These are phyloP conservation scores for Sclerotinia minor DNA, from an alignment of 2,329 filamentous ascomycete species.

Conservation along the genomic window DNA sequence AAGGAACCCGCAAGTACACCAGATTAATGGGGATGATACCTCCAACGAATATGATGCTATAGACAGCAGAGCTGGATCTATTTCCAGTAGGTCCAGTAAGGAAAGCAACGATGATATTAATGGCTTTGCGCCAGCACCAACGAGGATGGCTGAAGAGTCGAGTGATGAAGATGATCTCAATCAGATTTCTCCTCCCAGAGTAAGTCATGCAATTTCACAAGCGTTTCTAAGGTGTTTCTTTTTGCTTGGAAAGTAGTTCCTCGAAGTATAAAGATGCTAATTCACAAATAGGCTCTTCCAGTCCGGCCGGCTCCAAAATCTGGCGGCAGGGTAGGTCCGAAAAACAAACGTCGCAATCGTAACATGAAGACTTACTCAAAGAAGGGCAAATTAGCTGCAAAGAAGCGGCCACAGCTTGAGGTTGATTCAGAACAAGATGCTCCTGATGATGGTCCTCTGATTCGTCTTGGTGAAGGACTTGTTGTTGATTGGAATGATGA, in stretches of 20 bases:
- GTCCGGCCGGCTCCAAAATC: slow-evolving; percentile 37
- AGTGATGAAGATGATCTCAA: slow-evolving; percentile 49
- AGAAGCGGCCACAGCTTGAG: slow-evolving; percentile 27
- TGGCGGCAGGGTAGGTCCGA: slow-evolving; percentile 39
- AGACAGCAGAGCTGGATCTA: slow-evolving; percentile 47
- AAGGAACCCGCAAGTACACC: slow-evolving; percentile 43
- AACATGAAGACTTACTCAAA: slow-evolving; percentile 44
- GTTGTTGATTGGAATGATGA: slow-evolving; percentile 81
- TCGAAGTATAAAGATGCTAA: slow-evolving; percentile 29
- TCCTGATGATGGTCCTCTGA: slow-evolving; percentile 59
- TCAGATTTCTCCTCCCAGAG: slow-evolving; percentile 2
- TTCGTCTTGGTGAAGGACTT: slow-evolving; percentile 80
- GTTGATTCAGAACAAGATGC: slow-evolving; percentile 32
- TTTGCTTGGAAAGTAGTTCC: not conserved
- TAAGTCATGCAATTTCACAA: not conserved
- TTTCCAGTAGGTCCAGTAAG: slow-evolving; percentile 13
- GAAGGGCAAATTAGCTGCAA: slow-evolving; percentile 41
- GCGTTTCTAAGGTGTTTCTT: not conserved
- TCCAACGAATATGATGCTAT: slow-evolving; percentile 28
- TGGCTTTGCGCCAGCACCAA: slow-evolving; percentile 39
- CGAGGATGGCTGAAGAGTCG: slow-evolving; percentile 60
- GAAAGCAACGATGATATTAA: slow-evolving; percentile 52
- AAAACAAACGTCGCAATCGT: slow-evolving; percentile 36
- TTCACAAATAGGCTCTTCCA: slow-evolving; percentile 40
- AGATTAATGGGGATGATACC: slow-evolving; percentile 29